These are phyloP conservation scores for Fraxinus pennsylvanica DNA, from an alignment of 257 asterid species.

Conservation along the genomic window DNA sequence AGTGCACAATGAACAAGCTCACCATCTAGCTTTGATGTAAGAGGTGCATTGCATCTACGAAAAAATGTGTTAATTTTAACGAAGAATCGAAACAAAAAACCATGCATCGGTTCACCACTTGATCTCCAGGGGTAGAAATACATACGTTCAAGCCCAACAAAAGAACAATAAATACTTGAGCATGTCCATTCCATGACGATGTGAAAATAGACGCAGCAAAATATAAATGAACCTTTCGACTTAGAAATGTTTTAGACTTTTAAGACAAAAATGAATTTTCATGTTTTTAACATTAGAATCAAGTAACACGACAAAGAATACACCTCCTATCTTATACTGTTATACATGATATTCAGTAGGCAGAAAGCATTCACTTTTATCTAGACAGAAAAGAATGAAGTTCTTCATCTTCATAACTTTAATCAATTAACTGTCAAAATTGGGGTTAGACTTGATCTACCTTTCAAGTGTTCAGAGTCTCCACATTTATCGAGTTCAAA, in stretches of 20 bases:
- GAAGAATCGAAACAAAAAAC: too few species aligned
- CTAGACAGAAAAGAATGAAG: not conserved
- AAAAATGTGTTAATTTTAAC: too few species aligned
- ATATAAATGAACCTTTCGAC: not conserved
- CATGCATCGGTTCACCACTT: too few species aligned
- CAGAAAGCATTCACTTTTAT: not conserved
- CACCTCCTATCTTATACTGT: not conserved
- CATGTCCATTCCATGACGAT: not conserved
- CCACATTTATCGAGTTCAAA: conserved; percentile 2
- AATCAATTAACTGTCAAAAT: not conserved
- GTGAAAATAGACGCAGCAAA: not conserved
- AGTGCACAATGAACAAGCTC: too few species aligned
- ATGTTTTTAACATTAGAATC: not conserved
- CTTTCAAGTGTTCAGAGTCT: not conserved
- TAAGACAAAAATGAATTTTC: not conserved
- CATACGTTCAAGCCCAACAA: not conserved
- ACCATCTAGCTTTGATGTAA: too few species aligned
- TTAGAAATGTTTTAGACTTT: not conserved
- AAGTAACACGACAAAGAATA: not conserved
- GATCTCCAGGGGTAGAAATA: too few species aligned
- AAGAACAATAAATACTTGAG: not conserved
- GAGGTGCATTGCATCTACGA: too few species aligned
- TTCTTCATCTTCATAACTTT: not conserved
- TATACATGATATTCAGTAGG: not conserved
- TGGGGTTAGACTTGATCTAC: conserved; percentile 10